phyloP scores from a whole-genome alignment of 768 basidiomycete species.

The Rhodotorula sphaerocarpa region DNA sequence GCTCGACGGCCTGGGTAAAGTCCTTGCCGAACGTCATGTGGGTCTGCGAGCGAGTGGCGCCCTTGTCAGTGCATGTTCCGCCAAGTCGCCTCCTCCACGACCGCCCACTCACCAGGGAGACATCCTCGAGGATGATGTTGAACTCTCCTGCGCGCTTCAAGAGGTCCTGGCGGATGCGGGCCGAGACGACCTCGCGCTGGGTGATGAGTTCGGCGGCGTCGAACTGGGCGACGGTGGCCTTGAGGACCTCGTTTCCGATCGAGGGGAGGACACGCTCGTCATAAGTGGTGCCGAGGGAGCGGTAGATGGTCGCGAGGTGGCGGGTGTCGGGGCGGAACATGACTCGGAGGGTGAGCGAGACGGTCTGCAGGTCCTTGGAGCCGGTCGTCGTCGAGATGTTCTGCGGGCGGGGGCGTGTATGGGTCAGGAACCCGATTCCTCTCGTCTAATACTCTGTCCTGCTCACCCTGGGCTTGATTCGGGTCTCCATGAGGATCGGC shows the following conservation, averaged over 20 bases:
- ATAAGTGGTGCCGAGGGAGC: slow-evolving; percentile 87
- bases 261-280: slow-evolving; percentile 96
- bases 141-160: slow-evolving; percentile 91
- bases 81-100: not conserved
- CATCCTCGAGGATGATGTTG: slow-evolving; percentile 89
- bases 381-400: slow-evolving; percentile 99
- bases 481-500: slow-evolving; percentile 93
- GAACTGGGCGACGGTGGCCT: slow-evolving; percentile 96
- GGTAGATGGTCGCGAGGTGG: slow-evolving; percentile 87
- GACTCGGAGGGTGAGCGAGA: slow-evolving; percentile 90
- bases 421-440: not conserved
- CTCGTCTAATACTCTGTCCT: no score
- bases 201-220: slow-evolving; percentile 95
- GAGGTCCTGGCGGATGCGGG: slow-evolving; percentile 83
- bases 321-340: slow-evolving; percentile 83
- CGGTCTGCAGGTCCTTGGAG: slow-evolving; percentile 95
- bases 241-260: slow-evolving; percentile 95
- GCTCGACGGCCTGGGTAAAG: slow-evolving; percentile 71
- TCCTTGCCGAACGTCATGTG: slow-evolving; percentile 46
- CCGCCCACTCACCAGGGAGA: slow-evolving; percentile 59
- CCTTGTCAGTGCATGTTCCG: not conserved
- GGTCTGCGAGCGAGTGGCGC: slow-evolving; percentile 37
- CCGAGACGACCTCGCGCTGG: slow-evolving; percentile 92
- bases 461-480: slow-evolving; percentile 85
- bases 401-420: slow-evolving; percentile 47